Base-by-base conservation (phyloP, 129 eudicot genomes). In the Dittrichia graveolens region DNA sequence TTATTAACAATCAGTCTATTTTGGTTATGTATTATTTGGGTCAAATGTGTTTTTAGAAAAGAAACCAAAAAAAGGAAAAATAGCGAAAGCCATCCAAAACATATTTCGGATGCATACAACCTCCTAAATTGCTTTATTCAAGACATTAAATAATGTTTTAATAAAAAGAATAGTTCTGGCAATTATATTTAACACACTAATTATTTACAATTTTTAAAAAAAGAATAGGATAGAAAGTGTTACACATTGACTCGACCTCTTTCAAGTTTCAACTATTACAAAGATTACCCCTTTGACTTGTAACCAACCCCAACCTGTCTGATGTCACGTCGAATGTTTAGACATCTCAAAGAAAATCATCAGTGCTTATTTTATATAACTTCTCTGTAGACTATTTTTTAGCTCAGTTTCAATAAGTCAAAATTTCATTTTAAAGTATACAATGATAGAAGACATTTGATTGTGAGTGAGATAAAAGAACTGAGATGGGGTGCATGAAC, bases 11-110 rank as follows among this genome's bases (percentile, higher is more conserved):
- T 38, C 1, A 18, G 62, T 53, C 11, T 3, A 53, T 53, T 34
- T 40, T 57, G 34, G 63, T 69, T 69, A 15, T 52, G 64, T 19
- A 10, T 70, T 37, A 67, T 60, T 44, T 60, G 35, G 40, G 39
- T 24, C n/a, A 8, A 57, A 15, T 57, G 40, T 6, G 62, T 57
- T 24, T 24, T 24, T 24, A 24, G n/a, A n/a, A n/a, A n/a, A n/a
- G n/a, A n/a, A n/a, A n/a, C n/a, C n/a, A n/a, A 24, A 0, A 24
- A 4, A 57, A 0, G 24, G 24, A 8, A 8, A 56, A 57, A 4
- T 24, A 24, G 62, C 31, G 2, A 24, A 56, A 56, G 38, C 11
- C 8, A 38, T 56, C 35, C 12, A 9, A 19, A 56, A 19, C 40
- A 56, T 18, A 55, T 24, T 56, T 56, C 31, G 19, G 59, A 18